phyloP scores from a whole-genome alignment of 345 rosid species.

The Acer campestre region DNA sequence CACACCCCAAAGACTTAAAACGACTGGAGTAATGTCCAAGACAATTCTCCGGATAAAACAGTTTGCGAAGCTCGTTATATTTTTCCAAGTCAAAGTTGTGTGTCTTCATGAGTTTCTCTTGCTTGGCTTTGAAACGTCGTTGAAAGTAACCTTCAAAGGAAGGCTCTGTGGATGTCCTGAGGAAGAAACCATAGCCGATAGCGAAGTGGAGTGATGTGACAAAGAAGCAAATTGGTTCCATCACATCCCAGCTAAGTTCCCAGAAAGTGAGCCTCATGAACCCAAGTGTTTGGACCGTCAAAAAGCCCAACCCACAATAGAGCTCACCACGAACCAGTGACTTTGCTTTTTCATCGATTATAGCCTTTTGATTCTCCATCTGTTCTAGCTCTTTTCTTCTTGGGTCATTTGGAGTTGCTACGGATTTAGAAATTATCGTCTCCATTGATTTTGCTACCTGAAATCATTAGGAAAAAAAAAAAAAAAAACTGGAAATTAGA shows the following conservation, averaged over 20 bases:
- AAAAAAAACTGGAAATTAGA: neutral
- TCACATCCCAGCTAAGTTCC: slow-evolving; percentile 95
- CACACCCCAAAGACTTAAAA: neutral
- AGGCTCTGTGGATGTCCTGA: slow-evolving; percentile 77
- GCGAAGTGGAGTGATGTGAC: slow-evolving; percentile 61
- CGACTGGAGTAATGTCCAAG: too few relatives aligned
- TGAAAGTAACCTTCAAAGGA: slow-evolving; percentile 71
- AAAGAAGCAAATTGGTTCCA: slow-evolving; percentile 97
- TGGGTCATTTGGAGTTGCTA: slow-evolving; percentile 51
- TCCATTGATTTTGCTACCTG: slow-evolving; percentile 71
- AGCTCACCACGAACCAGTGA: slow-evolving; percentile 64
- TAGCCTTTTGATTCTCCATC: slow-evolving; percentile 61
- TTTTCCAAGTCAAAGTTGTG: slow-evolving; percentile 44
- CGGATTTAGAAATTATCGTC: slow-evolving; percentile 42
- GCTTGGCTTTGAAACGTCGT: slow-evolving; percentile 63
- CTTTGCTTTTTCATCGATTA: slow-evolving; percentile 54
- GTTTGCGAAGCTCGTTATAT: slow-evolving; percentile 46
- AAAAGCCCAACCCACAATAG: slow-evolving; percentile 61
- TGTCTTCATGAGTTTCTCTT: slow-evolving; percentile 52
- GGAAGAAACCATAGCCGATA: slow-evolving; percentile 65
- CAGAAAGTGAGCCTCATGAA: slow-evolving; percentile 94
- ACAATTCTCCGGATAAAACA: slow-evolving; percentile 32
- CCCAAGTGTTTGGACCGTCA: slow-evolving; percentile 58
- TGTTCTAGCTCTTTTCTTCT: slow-evolving; percentile 57
- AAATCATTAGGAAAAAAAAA: neutral